These are phyloP conservation scores for Trypanosoma scelopori DNA, from an alignment of 208 protist species.

Conservation along the genomic window DNA sequence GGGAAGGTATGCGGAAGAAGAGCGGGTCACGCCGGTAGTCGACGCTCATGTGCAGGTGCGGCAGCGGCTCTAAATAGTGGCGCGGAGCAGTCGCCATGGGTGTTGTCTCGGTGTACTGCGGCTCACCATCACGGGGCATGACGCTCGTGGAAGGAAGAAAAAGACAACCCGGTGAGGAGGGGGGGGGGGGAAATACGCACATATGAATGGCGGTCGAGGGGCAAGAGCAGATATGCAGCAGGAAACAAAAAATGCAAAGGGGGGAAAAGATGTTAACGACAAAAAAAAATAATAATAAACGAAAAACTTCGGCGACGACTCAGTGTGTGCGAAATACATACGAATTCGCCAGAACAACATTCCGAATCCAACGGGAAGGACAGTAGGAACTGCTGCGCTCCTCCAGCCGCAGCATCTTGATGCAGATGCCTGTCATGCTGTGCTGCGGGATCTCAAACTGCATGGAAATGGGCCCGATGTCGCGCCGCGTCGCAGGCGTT, in stretches of 20 bases:
- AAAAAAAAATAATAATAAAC: conserved; percentile 18
- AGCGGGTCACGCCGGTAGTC: conserved; percentile 43
- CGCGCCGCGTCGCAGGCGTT: conserved; percentile 41
- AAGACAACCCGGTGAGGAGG: background rate
- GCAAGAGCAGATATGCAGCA: background rate
- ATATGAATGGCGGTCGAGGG: no score
- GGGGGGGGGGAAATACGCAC: background rate
- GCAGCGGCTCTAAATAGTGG: conserved; percentile 25
- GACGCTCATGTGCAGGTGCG: conserved; percentile 20
- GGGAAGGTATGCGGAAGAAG: conserved; percentile 33
- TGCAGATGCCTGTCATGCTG: conserved; percentile 43
- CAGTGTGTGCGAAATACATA: conserved; percentile 80
- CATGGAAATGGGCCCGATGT: conserved; percentile 79
- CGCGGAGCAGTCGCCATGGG: conserved; percentile 2
- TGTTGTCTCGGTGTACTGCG: background rate
- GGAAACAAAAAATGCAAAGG: conserved; percentile 12
- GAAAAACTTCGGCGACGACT: conserved; percentile 8
- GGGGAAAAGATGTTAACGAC: no score
- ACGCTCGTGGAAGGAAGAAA: background rate
- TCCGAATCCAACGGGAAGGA: conserved; percentile 86
- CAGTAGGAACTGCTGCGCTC: conserved; percentile 75
- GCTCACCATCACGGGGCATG: background rate
- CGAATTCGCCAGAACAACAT: conserved; percentile 80
- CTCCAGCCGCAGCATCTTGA: conserved; percentile 64
- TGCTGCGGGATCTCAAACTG: conserved; percentile 93